Evolutionary conservation across 495 filamentous ascomycete genomes (phyloP), one percentile per base, ranked within the genome.

Genomic region (Darksidea phi): DNA sequence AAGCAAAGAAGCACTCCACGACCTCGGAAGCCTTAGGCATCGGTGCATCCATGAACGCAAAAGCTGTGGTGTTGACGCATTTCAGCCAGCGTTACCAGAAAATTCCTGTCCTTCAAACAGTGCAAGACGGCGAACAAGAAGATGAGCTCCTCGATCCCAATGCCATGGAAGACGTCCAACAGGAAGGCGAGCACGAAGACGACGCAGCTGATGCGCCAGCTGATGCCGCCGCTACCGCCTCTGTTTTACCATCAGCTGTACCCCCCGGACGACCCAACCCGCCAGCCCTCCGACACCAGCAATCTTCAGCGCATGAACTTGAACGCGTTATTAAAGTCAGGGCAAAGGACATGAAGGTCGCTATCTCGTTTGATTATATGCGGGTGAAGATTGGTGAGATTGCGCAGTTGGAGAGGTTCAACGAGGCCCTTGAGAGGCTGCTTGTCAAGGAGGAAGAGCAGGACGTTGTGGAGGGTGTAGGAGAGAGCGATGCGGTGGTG

Each of bases 21-120:
- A 86, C 86, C 37, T 77, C 80, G 15, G 94, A 97, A 74, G 94
- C 94, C 13, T 77, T 98, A 13, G 82, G 78, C 41, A 81, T 97
- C 5, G 95, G 85, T 23, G 79, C 78, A 24, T 73, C 73, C 25
- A 98, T 98, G 95, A 68, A 80, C 13, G 93, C 91, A 0, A 79
- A 81, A 52, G 76, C 86, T 20, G 82, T 92, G 17, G 66, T 97
- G 54, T 78, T 98, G 42, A 97, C 95, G 21, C 94, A 98, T 74
- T 98, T 98, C 75, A 88, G 84, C 28, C 94, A 98, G 73, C 79
- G 94, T n/a, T 98, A 98, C 73, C 88, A 90, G 67, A 96, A 97
- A 75, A 68, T 93, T 23, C 85, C 88, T 6, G 72, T 79, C 10
- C 72, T 88, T 24, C 72, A 77, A 51, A 68, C 72, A 52, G 34